Conservation (phyloP, 495 filamentous ascomycete species). For the Neurospora pannonica region DNA sequence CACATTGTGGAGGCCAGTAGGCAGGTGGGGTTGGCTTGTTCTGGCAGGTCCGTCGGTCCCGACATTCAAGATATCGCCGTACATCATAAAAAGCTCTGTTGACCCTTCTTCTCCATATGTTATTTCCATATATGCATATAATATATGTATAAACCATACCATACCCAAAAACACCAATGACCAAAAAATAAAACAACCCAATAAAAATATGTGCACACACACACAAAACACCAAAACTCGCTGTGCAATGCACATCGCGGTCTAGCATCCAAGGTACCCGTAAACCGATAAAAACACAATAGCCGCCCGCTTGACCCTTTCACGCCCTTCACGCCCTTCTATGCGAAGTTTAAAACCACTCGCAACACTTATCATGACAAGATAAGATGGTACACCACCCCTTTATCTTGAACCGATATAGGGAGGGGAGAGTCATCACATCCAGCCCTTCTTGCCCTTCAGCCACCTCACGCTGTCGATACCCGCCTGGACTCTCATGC, state of each 20-base stretch:
- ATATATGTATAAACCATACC: background rate
- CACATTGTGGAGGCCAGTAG: too few relatives aligned
- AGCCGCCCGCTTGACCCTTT: background rate
- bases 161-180: background rate
- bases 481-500: slow-evolving; percentile 74
- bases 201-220: background rate
- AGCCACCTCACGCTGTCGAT: slow-evolving; percentile 68
- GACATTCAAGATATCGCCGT: background rate
- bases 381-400: too few relatives aligned
- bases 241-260: background rate
- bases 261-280: background rate
- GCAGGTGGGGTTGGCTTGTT: too few relatives aligned
- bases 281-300: background rate
- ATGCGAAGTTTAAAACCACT: background rate
- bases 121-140: background rate
- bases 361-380: too few relatives aligned
- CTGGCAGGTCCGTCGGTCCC: too few relatives aligned
- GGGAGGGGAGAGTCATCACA: background rate
- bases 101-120: background rate
- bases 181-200: background rate
- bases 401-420: too few relatives aligned
- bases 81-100: background rate
- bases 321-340: background rate
- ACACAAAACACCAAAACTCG: background rate
- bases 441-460: slow-evolving; percentile 35